Percentiles rank a stretch among this genome's conserved stretches.
phyloP scores from a whole-genome alignment of 2,329 filamentous ascomycete species.

The Alternaria infectoria region DNA sequence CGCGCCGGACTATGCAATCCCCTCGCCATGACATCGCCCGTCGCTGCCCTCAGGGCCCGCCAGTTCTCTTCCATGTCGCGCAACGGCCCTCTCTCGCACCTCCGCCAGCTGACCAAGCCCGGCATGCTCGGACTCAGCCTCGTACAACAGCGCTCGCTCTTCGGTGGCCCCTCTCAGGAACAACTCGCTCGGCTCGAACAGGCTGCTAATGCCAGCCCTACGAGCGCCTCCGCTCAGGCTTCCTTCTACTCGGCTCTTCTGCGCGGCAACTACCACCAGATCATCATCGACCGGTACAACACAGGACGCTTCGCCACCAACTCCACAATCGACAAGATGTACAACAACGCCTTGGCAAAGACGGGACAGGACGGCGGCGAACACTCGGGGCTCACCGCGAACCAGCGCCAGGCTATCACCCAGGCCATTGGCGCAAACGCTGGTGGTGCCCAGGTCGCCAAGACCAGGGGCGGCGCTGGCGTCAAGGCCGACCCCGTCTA shows the following conservation, averaged over 20 bases:
- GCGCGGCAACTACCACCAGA: constrained; percentile 90
- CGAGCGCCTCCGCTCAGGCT: constrained; percentile 85
- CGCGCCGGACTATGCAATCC: constrained; percentile 45
- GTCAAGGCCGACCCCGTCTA: constrained; percentile 86
- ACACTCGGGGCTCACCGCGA: constrained; percentile 54
- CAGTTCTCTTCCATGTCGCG: constrained; percentile 51
- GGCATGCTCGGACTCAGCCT: constrained; percentile 48
- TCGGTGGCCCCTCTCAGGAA: constrained; percentile 58
- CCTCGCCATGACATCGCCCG: constrained; percentile 37
- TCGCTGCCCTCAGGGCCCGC: constrained; percentile 31
- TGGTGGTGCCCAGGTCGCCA: constrained; percentile 69
- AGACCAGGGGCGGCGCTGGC: constrained; percentile 66
- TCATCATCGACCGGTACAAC: constrained; percentile 88
- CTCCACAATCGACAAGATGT: constrained; percentile 76
- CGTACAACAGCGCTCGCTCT: constrained; percentile 53
- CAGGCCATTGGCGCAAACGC: constrained; percentile 79
- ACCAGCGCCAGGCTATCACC: constrained; percentile 77
- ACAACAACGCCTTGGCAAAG: constrained; percentile 74
- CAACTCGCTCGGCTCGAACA: constrained; percentile 86
- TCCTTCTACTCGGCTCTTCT: constrained; percentile 92
- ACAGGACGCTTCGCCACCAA: constrained; percentile 86
- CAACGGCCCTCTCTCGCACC: constrained; percentile 39
- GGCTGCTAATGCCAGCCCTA: constrained; percentile 89
- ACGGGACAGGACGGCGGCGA: constrained; percentile 57
- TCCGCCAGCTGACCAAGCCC: constrained; percentile 37